Base-by-base conservation (phyloP, 306 rosid genomes). In the Vigna angularis region DNA sequence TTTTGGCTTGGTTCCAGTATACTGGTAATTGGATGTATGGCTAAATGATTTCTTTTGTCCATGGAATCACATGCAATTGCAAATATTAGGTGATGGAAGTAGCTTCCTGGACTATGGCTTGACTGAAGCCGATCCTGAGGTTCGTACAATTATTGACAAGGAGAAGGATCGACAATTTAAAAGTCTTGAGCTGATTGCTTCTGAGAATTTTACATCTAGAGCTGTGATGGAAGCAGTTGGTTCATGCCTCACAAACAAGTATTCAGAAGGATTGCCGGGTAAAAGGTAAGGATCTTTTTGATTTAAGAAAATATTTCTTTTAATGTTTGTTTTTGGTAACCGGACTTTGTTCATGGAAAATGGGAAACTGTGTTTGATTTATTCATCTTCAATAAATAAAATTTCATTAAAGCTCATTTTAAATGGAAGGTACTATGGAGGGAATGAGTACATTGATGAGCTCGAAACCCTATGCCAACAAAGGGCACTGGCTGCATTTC, bases 201-300 rank as follows among this genome's bases (percentile, higher is more conserved):
- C 98, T 0, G 98, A 95, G 84, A 95, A 95, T 84, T 95, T 87
- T 75, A 92, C 98, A 7, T 92, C 94, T 24, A 88, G 93, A 61
- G 98, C 98, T 45, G 98, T 95, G 67, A 95, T 95, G 98, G 98
- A 95, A 89, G 94, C 98, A 57, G 97, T 95, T 47, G 98, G 98
- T 44, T 95, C 98, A 36, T 92, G 98, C 82, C 93, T 95, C 58
- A 95, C 98, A 36, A 95, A 92, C 84, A 95, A 95, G 70, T 95
- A 95, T 80, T 95, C 98, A 0, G 98, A 95, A 82, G 98, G 98
- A 52, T 84, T 95, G 38, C 98, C 98, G 0, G 98, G 98, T 77
- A 91, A 91, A 89, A 95, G 98, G 98, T 92, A 80, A 66, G 50
- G 40, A 7, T 1, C 17, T 59, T 1, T 59, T 26, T 28, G 65